Conservation (phyloP, 768 basidiomycete species). For the Lactarius evosmus region DNA sequence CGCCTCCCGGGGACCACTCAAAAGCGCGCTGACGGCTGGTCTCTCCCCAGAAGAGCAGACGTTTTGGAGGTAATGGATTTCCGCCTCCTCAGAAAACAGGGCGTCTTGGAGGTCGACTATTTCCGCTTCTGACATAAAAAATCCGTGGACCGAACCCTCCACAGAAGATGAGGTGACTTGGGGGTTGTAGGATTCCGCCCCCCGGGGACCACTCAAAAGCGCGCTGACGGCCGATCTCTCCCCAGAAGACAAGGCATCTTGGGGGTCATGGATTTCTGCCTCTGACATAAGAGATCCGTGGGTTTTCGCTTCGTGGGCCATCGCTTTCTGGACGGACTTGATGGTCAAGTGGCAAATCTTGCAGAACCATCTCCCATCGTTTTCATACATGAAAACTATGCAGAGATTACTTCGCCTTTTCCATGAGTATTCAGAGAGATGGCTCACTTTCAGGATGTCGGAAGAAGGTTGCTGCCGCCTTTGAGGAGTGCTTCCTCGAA, state of each 20-base stretch:
- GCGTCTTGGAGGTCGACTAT: no score
- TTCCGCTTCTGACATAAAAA: slow-evolving; percentile 21
- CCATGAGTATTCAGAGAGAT: background rate
- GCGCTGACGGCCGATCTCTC: background rate
- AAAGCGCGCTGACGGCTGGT: background rate
- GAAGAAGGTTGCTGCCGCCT: slow-evolving; percentile 16
- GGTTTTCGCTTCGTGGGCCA: slow-evolving; percentile 35
- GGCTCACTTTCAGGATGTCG: background rate
- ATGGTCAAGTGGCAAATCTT: slow-evolving; percentile 34
- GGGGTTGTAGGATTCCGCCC: slow-evolving; percentile 20
- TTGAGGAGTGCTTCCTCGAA: slow-evolving; percentile 28
- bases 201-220: no score
- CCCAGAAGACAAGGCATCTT: no score
- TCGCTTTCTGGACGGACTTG: slow-evolving; percentile 34
- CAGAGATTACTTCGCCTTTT: background rate
- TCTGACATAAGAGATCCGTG: no score
- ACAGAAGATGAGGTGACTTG: slow-evolving; percentile 18
- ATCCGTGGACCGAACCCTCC: slow-evolving; percentile 21
- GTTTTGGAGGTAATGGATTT: slow-evolving; percentile 24
- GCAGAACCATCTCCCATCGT: slow-evolving; percentile 35
- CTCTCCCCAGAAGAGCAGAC: slow-evolving; percentile 1
- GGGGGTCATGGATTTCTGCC: no score
- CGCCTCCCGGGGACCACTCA: no score
- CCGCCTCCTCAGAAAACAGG: no score
- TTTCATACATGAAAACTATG: slow-evolving; percentile 29